Base-by-base conservation (phyloP, 768 basidiomycete species). In the Asterophora parasitica region DNA sequence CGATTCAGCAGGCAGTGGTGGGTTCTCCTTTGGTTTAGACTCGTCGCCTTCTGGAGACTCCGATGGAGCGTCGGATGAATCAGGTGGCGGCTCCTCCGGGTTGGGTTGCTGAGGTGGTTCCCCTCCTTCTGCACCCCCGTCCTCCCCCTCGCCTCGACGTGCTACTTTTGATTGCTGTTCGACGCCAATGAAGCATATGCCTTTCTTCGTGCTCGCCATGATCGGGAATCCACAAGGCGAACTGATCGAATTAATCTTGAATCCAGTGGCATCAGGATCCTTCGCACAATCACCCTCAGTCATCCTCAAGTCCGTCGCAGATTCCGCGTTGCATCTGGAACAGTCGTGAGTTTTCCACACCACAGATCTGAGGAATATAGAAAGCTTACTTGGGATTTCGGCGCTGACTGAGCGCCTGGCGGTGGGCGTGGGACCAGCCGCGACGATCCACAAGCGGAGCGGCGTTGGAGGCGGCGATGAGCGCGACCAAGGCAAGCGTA, bases 131-230 rank as follows among this genome's bases (percentile, higher is more conserved):
- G n/a, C n/a, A n/a, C n/a, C n/a, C n/a, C n/a, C n/a, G n/a, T n/a
- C n/a, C n/a, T n/a, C n/a, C n/a, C n/a, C n/a, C n/a, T n/a, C n/a
- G n/a, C n/a, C n/a, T n/a, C n/a, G n/a, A n/a, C n/a, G n/a, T n/a
- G n/a, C n/a, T n/a, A n/a, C n/a, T n/a, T n/a, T n/a, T n/a, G n/a
- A n/a, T n/a, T n/a, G n/a, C n/a, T n/a, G n/a, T n/a, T 12, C 13
- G 33, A 9, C 47, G 9, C 40, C 41, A 4, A 42, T n/a, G 38
- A 41, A 48, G 32, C 47, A 48, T 10, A 42, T 42, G 7, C 47
- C 47, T 32, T 35, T 42, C 33, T 19, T 36, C 20, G 2, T 7
- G 15, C 41, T 48, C 23, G 39, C 47, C 13, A 4, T 10, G 1
- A 35, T 33, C 11, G 47, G 47, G 20, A 48, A 2, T 5, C 20